These are phyloP conservation scores for Corymbia citriodora DNA, from an alignment of 441 rosid genomes.

Conservation along the genomic window DNA sequence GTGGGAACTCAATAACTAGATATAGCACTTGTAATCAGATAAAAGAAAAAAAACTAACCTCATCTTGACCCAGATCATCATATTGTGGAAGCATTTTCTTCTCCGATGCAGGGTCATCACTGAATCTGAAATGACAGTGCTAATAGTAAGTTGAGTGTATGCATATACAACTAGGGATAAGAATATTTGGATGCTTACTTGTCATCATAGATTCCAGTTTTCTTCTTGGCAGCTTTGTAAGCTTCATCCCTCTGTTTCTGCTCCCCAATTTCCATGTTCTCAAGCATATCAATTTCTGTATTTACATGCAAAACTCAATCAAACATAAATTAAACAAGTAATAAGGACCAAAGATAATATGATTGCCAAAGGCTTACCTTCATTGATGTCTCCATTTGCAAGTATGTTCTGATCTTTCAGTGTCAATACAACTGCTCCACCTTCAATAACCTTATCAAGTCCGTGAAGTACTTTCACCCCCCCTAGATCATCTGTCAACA, in stretches of 20 bases:
- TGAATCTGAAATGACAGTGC: conserved; percentile 47
- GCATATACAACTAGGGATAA: background rate
- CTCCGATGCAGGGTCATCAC: conserved; percentile 67
- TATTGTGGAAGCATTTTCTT: conserved; percentile 90
- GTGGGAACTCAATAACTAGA: background rate
- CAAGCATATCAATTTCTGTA: conserved; percentile 94
- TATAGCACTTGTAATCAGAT: background rate
- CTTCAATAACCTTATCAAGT: conserved; percentile 88
- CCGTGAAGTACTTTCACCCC: conserved; percentile 95
- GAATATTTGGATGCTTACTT: conserved; percentile 43
- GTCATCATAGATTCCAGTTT: conserved; percentile 70
- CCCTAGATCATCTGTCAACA: conserved; percentile 60
- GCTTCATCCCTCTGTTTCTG: conserved; percentile 89
- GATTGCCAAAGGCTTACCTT: conserved; percentile 46
- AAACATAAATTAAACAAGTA: conserved; percentile 9
- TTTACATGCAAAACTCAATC: conserved; percentile 30
- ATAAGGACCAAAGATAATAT: background rate
- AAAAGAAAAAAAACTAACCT: conserved; percentile 36
- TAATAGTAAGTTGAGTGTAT: background rate
- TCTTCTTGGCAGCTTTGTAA: conserved; percentile 90
- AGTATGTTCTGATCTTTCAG: conserved; percentile 92
- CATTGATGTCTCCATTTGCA: conserved; percentile 76
- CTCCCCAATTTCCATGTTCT: conserved; percentile 97
- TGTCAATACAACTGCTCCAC: conserved; percentile 97
- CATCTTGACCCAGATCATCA: conserved; percentile 70